Conservation (phyloP, 31 red algal genomes). For the Endocladia muricata region DNA sequence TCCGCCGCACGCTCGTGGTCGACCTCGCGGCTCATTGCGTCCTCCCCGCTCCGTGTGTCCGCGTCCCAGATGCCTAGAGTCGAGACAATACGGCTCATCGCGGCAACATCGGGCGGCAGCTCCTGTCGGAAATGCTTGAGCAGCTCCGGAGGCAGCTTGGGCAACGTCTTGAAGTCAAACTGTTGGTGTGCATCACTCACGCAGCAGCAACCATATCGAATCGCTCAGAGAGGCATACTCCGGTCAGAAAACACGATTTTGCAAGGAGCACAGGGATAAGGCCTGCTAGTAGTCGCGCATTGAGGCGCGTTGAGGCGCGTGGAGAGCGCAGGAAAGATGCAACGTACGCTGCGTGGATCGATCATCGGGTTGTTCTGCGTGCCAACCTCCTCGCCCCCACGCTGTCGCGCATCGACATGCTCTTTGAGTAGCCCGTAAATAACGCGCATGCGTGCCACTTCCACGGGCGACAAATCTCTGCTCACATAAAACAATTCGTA, state of each 20-base stretch:
- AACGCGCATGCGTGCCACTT: slow-evolving; percentile 53
- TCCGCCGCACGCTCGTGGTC: slow-evolving; percentile 2
- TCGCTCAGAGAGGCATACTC: too few relatives aligned
- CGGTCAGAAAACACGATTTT: not conserved
- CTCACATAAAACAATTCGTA: not conserved
- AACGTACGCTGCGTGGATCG: slow-evolving; percentile 68
- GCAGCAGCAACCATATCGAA: not conserved
- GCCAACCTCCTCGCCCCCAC: slow-evolving; percentile 11
- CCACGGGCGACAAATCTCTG: slow-evolving; percentile 37
- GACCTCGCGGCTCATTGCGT: not conserved
- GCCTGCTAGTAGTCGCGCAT: not conserved
- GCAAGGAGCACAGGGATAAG: not conserved
- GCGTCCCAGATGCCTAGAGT: slow-evolving; percentile 61
- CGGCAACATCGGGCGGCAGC: slow-evolving; percentile 41
- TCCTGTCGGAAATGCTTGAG: slow-evolving; percentile 55
- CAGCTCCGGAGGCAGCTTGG: slow-evolving; percentile 25
- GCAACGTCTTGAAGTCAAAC: slow-evolving; percentile 45
- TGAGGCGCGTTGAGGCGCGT: not conserved
- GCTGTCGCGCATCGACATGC: slow-evolving; percentile 32
- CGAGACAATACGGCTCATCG: slow-evolving; percentile 32
- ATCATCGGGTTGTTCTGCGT: slow-evolving; percentile 42
- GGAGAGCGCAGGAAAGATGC: not conserved
- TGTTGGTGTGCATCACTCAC: not conserved
- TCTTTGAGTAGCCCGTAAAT: slow-evolving; percentile 49
- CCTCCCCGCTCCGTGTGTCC: not conserved